These are phyloP conservation scores for Phytophthora sp. DNA, from an alignment of 352 stramenopile species.

Conservation along the genomic window DNA sequence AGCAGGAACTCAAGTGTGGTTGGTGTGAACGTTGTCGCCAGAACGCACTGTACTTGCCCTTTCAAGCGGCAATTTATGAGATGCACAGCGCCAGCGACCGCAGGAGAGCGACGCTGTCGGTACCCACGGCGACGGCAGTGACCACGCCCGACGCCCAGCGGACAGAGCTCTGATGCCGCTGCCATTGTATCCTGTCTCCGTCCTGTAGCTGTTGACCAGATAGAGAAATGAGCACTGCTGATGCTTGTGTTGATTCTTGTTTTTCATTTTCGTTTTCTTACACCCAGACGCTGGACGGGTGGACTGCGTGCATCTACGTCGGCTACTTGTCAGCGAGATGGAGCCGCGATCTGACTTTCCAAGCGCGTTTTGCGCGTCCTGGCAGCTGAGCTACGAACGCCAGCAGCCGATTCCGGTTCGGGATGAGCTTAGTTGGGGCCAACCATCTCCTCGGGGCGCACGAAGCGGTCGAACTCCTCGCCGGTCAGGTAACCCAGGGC, in stretches of 20 bases:
- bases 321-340: neutral
- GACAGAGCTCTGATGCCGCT: conserved; percentile 30
- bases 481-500: conserved; percentile 91
- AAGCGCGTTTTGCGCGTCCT: conserved; percentile 1
- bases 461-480: conserved; percentile 96
- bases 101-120: conserved; percentile 16
- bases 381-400: neutral
- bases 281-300: neutral
- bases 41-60: conserved; percentile 62
- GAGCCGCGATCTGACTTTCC: neutral
- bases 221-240: conserved; percentile 4
- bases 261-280: conserved; percentile 13
- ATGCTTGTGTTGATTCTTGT: conserved; percentile 6
- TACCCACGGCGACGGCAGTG: conserved; percentile 12
- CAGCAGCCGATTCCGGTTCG: neutral
- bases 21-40: conserved; percentile 14
- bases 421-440: conserved; percentile 73
- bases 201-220: neutral
- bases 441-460: conserved; percentile 96
- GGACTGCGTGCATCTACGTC: neutral
- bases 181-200: too few species aligned
- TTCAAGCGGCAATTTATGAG: conserved; percentile 64
- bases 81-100: conserved; percentile 45
- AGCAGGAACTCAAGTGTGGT: neutral
- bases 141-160: conserved; percentile 25